Conservation (phyloP, 805 yeast genomes). For the Metschnikowia proteae region DNA sequence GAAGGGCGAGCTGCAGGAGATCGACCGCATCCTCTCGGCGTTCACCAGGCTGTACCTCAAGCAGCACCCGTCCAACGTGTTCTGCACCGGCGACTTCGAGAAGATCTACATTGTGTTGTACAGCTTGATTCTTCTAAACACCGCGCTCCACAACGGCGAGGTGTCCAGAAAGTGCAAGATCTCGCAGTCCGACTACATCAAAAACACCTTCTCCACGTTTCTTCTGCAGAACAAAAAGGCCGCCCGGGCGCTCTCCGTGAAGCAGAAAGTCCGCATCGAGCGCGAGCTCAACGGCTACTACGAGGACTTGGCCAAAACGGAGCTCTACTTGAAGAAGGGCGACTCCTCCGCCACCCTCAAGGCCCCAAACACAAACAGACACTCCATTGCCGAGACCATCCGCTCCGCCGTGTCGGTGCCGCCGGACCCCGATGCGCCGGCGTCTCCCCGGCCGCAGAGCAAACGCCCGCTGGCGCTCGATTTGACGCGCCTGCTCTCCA, state of each 20-base stretch:
- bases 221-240: constrained; percentile 33
- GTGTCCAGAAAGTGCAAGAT: constrained; percentile 36
- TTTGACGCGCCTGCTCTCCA: constrained; percentile 27
- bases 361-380: constrained; percentile 16
- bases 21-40: constrained; percentile 67
- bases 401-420: constrained; percentile 9
- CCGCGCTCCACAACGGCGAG: constrained; percentile 64
- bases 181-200: constrained; percentile 39
- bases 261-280: constrained; percentile 42
- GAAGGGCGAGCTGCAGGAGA: constrained; percentile 79
- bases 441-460: constrained; percentile 4
- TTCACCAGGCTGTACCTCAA: constrained; percentile 62
- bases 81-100: constrained; percentile 48
- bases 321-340: constrained; percentile 37
- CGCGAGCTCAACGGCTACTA: constrained; percentile 44
- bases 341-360: constrained; percentile 11
- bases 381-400: constrained; percentile 21
- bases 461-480: constrained; percentile 6
- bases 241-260: constrained; percentile 28
- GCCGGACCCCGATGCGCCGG: constrained; percentile 2
- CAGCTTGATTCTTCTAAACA: constrained; percentile 67
- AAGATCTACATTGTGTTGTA: constrained; percentile 68
- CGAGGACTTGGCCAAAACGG: constrained; percentile 38
- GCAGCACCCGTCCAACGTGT: constrained; percentile 46
- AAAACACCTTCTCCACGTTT: constrained; percentile 41